These are phyloP conservation scores for Xylaria palmicola DNA, from an alignment of 495 filamentous ascomycete genomes.

Conservation along the genomic window DNA sequence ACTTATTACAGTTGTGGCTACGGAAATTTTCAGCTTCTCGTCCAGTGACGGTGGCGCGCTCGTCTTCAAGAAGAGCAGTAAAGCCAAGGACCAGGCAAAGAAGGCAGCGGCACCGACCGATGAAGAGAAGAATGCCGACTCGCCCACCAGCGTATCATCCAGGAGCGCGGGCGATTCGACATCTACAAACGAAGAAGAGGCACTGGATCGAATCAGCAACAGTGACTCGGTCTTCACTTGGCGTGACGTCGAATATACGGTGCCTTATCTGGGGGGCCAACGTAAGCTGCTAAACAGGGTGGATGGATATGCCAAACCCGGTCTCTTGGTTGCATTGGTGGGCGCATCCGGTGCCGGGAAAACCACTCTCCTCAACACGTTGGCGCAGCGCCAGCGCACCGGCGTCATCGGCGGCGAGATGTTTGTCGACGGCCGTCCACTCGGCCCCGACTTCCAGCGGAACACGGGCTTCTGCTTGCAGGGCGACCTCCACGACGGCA, in stretches of 20 bases:
- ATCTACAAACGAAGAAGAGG: slow-evolving; percentile 43
- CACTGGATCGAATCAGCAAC: slow-evolving; percentile 55
- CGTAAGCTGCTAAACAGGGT: slow-evolving; percentile 67
- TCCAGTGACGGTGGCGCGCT: slow-evolving; percentile 58
- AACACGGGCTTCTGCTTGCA: slow-evolving; percentile 85
- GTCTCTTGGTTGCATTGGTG: slow-evolving; percentile 75
- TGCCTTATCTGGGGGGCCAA: slow-evolving; percentile 69
- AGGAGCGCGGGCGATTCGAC: slow-evolving; percentile 20
- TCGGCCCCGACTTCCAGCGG: slow-evolving; percentile 72
- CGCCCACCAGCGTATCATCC: slow-evolving; percentile 19
- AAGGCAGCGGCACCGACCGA: slow-evolving; percentile 40
- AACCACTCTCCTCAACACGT: slow-evolving; percentile 70
- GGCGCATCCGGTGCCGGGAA: slow-evolving; percentile 82
- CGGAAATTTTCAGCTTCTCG: slow-evolving; percentile 32
- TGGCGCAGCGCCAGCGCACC: slow-evolving; percentile 72
- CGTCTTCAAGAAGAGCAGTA: slow-evolving; percentile 66
- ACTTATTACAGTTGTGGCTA: slow-evolving; percentile 59
- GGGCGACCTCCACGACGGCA: slow-evolving; percentile 80
- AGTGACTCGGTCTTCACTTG: slow-evolving; percentile 75
- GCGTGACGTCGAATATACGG: slow-evolving; percentile 68
- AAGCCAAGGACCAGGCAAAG: slow-evolving; percentile 53
- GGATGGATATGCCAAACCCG: slow-evolving; percentile 72
- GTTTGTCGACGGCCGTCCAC: slow-evolving; percentile 71
- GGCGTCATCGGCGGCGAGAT: slow-evolving; percentile 73
- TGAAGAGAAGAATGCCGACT: slow-evolving; percentile 44